Evolutionary conservation across 139 green algal genomes (phyloP).

Genomic region (Eudorina sp.): DNA sequence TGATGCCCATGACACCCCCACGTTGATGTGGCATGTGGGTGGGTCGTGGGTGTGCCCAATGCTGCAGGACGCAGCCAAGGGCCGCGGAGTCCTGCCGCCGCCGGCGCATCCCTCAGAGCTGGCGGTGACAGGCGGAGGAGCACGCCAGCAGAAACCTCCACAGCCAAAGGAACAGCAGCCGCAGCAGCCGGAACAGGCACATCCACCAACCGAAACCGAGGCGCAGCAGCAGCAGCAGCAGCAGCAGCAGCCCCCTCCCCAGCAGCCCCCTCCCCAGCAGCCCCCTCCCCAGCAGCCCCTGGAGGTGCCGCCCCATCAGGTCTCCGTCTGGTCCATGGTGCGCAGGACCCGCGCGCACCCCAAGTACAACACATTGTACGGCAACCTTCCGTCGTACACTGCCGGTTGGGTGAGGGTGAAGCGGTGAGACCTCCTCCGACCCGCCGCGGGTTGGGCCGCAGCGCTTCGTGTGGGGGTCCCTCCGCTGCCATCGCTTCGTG

Average conservation of each 20-base stretch:
- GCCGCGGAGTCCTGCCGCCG: background rate
- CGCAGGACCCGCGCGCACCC: background rate
- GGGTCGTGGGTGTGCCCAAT: background rate
- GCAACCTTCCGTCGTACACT: conserved; percentile 30
- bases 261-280: no score
- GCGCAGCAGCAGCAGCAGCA: conserved; percentile 2
- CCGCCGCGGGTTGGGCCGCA: no score
- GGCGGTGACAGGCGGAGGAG: background rate
- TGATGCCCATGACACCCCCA: no score
- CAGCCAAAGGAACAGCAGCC: background rate
- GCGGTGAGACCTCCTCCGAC: background rate
- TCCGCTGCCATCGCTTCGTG: no score
- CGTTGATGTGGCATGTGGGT: no score
- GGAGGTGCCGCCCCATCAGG: background rate
- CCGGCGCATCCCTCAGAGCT: no score
- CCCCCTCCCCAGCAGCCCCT: no score
- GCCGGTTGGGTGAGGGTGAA: conserved; percentile 28
- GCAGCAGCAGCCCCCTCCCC: conserved; percentile 19
- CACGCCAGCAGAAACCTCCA: background rate
- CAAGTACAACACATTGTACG: conserved; percentile 21
- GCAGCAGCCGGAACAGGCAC: no score
- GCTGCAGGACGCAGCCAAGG: conserved; percentile 37
- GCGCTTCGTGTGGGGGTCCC: no score
- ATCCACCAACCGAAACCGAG: background rate
- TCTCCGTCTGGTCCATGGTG: conserved; percentile 33